These are phyloP conservation scores for Mucor circinelloides DNA, from an alignment of 371 early-diverging fungal species.

Conservation along the genomic window DNA sequence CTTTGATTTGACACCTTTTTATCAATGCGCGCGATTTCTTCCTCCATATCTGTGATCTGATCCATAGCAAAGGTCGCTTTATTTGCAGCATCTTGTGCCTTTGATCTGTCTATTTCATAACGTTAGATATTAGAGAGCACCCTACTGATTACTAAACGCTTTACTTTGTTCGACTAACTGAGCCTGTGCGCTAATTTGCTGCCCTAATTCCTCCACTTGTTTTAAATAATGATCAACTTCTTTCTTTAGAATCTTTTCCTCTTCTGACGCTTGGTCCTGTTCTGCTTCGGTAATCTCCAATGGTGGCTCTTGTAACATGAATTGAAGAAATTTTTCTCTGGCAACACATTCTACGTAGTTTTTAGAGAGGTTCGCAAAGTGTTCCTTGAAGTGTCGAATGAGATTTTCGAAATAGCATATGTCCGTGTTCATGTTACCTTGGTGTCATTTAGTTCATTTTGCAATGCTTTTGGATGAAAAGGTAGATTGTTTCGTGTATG, in stretches of 20 bases:
- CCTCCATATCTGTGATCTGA: not conserved
- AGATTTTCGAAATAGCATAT: not conserved
- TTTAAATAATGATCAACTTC: not conserved
- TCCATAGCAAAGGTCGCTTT: not conserved
- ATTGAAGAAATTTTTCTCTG: conserved; percentile 10
- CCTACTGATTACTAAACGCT: not conserved
- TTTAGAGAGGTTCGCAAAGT: not conserved
- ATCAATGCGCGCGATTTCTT: conserved; percentile 6
- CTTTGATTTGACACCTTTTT: not conserved
- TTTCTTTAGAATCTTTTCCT: not conserved
- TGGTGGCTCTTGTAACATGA: conserved; percentile 13
- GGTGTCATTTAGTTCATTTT: not conserved
- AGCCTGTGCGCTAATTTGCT: not conserved
- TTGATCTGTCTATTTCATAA: not conserved
- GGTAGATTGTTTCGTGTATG: not conserved
- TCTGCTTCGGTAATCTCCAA: not conserved
- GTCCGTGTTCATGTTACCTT: not conserved
- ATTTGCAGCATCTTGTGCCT: not conserved
- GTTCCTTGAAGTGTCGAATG: not conserved
- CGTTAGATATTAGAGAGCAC: not conserved
- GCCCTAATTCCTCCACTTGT: not conserved
- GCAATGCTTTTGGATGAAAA: not conserved
- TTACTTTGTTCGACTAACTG: conserved; percentile 5
- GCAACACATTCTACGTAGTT: not conserved
- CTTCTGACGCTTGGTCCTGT: not conserved